These are phyloP conservation scores for Neophaeococcomyces mojaviensis DNA, from an alignment of 2,329 filamentous ascomycete species.

Conservation along the genomic window DNA sequence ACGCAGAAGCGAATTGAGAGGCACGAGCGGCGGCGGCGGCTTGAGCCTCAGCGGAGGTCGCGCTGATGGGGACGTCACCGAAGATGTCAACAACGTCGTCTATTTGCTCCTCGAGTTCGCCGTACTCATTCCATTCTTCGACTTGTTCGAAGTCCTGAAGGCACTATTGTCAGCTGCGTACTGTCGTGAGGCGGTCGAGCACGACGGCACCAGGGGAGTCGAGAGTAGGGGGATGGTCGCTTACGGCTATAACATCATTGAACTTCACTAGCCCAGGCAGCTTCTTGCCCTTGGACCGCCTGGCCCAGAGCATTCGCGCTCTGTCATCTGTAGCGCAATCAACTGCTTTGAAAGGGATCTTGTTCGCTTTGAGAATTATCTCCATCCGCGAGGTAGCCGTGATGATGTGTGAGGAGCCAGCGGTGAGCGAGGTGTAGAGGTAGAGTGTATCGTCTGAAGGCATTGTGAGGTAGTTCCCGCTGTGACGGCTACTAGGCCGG, in stretches of 20 bases:
- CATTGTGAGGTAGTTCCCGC: not conserved
- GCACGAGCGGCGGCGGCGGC: slow-evolving; percentile 2
- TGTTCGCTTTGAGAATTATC: slow-evolving; percentile 91
- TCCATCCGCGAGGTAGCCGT: slow-evolving; percentile 93
- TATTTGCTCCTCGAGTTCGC: slow-evolving; percentile 83
- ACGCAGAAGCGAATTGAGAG: slow-evolving; percentile 9
- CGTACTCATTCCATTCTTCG: slow-evolving; percentile 99
- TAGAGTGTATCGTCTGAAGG: slow-evolving; percentile 64
- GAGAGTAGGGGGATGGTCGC: slow-evolving; percentile 31
- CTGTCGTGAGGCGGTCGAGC: not conserved
- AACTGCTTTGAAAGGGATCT: slow-evolving; percentile 84
- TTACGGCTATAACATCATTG: slow-evolving; percentile 74
- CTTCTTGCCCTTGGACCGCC: slow-evolving; percentile 77
- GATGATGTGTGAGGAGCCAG: slow-evolving; percentile 90
- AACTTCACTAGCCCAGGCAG: slow-evolving; percentile 83
- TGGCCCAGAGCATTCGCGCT: slow-evolving; percentile 80
- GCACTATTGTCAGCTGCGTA: slow-evolving; percentile 8
- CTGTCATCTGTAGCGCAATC: slow-evolving; percentile 87
- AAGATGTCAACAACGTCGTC: slow-evolving; percentile 35
- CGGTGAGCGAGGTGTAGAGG: slow-evolving; percentile 92
- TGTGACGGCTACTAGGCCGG: no score
- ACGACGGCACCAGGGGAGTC: no score
- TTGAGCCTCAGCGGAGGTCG: slow-evolving; percentile 23
- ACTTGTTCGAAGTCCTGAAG: slow-evolving; percentile 80
- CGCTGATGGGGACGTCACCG: slow-evolving; percentile 19